Conservation (phyloP, 306 rosid genomes). For the Dalbergia cochinchinensis region DNA sequence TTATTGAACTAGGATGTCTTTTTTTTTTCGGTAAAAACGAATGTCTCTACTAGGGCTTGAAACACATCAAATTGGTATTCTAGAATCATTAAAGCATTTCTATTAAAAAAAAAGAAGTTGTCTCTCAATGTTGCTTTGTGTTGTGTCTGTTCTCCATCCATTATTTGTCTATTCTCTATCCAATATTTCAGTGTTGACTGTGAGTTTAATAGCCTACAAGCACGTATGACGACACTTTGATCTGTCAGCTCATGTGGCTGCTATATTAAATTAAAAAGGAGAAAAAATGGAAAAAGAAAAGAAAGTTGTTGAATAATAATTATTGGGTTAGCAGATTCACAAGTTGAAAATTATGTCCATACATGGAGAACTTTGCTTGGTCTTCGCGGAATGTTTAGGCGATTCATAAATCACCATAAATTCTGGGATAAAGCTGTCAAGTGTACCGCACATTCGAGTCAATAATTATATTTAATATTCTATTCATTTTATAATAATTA, state of each 20-base stretch:
- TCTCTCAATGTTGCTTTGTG: conserved; percentile 20
- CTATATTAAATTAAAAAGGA: background rate
- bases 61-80: too few species aligned
- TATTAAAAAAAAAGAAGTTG: too few species aligned
- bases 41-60: too few species aligned
- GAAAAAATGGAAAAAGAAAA: background rate
- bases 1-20: too few species aligned
- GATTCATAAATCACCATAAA: too few species aligned
- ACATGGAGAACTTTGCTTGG: background rate
- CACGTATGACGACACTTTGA: background rate
- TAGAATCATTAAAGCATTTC: too few species aligned
- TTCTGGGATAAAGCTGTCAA: too few species aligned
- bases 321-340: conserved; percentile 10
- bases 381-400: background rate
- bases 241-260: background rate
- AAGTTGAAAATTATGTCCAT: conserved; percentile 26
- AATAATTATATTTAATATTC: too few species aligned
- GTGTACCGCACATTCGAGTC: too few species aligned
- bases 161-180: conserved; percentile 17
- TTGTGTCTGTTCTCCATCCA: conserved; percentile 16
- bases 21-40: too few species aligned
- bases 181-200: conserved; percentile 9
- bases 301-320: conserved; percentile 12
- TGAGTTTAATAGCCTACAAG: conserved; percentile 26
- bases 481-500: too few species aligned